Conservation (phyloP, 2,329 filamentous ascomycete genomes). For the Tolypocladium endophyticum region DNA sequence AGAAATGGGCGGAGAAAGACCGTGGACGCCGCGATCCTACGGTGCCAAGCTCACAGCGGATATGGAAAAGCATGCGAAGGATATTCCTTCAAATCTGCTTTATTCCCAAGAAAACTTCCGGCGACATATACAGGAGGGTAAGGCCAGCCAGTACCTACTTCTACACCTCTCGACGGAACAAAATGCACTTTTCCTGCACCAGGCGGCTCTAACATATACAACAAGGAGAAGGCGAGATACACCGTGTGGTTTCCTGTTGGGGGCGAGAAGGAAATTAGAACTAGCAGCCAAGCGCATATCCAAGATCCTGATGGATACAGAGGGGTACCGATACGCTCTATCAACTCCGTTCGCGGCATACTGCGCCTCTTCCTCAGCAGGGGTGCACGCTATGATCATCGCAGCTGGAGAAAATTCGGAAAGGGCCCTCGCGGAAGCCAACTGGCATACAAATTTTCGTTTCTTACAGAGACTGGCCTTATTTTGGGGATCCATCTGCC, state of each 20-base stretch:
- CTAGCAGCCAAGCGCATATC: not conserved
- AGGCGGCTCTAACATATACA: not conserved
- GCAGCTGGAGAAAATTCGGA: not conserved
- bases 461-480: not conserved
- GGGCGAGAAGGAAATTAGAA: not conserved
- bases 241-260: not conserved
- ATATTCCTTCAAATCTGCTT: not conserved
- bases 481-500: not conserved
- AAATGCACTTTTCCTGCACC: not conserved
- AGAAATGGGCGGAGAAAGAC: not conserved
- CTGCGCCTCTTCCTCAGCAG: not conserved
- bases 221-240: not conserved
- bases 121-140: not conserved
- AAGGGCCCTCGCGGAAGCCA: not conserved
- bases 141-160: not conserved
- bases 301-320: not conserved
- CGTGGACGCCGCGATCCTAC: not conserved
- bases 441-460: not conserved
- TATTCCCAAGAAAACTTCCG: not conserved
- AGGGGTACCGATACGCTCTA: not conserved
- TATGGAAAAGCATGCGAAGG: not conserved
- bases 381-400: not conserved
- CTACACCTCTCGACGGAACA: not conserved
- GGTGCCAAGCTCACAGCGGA: not conserved
- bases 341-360: not conserved